These are phyloP conservation scores for Cerrena zonata DNA, from an alignment of 1,284 basidiomycete genomes.

Conservation along the genomic window DNA sequence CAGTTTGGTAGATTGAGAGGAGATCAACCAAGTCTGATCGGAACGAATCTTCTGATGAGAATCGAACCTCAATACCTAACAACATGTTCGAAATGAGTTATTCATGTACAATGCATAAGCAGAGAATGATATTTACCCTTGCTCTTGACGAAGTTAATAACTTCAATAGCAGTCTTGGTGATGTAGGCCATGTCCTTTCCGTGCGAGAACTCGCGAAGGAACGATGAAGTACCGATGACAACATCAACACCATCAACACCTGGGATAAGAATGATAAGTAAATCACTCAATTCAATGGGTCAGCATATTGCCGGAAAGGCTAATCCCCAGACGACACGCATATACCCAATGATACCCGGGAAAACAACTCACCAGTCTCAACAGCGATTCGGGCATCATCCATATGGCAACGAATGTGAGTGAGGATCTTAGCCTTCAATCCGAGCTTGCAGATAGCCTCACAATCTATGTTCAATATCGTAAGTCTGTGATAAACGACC, in stretches of 20 bases:
- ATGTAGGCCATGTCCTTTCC: slow-evolving; percentile 99
- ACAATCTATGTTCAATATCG: slow-evolving; percentile 55
- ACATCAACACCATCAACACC: slow-evolving; percentile 99
- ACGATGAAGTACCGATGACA: slow-evolving; percentile 98
- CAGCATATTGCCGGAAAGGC: neutral
- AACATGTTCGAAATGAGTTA: no score
- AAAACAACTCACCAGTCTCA: slow-evolving; percentile 71
- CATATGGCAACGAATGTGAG: slow-evolving; percentile 99
- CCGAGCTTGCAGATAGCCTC: slow-evolving; percentile 99
- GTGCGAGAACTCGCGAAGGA: slow-evolving; percentile 98
- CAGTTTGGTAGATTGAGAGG: slow-evolving; percentile 97
- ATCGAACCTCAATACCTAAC: slow-evolving; percentile 88
- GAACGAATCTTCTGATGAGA: slow-evolving; percentile 99
- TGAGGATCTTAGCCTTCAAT: slow-evolving; percentile 94
- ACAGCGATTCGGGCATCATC: slow-evolving; percentile 98
- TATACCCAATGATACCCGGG: neutral
- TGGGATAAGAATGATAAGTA: slow-evolving; percentile 25
- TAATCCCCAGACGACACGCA: neutral
- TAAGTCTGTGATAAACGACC: no score
- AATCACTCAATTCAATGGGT: neutral
- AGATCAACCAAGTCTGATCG: slow-evolving; percentile 98
- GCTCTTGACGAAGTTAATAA: slow-evolving; percentile 99
- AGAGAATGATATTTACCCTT: slow-evolving; percentile 61
- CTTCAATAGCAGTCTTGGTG: slow-evolving; percentile 97
- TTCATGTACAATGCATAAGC: no score